Evolutionary conservation across 495 filamentous ascomycete species (phyloP), one percentile per base, ranked within the genome.

Genomic region (Astrothelium subdiscretum): DNA sequence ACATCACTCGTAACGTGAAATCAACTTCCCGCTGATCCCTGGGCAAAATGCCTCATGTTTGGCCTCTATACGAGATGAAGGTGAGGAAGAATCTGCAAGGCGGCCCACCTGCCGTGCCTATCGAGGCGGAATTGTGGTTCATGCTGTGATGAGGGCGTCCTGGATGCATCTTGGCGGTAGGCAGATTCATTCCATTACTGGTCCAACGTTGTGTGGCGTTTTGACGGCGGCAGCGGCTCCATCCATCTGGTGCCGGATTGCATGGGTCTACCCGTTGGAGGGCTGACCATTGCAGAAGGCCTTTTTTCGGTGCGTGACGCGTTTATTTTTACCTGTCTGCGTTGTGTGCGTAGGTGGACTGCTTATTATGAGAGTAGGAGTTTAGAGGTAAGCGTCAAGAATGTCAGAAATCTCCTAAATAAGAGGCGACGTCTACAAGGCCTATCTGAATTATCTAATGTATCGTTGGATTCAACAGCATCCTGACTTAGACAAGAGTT

Each of bases 1-100:
- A 54, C 48, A 54, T 54, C 48, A 54, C 48, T 54, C 48, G 48
- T 54, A 54, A 54, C 22, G 48, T 54, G 48, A 54, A 54, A 54
- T 26, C 22, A 54, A 26, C 12, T 8, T 29, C 48, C 48, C 48
- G 48, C 48, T 4, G 48, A 54, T 54, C 48, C 3, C n/a, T 11
- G n/a, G 48, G 6, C 48, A 54, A 54, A 54, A 54, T 54, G 22
- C 48, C 48, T 12, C 48, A 26, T 8, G 12, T 29, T 11, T 12
- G 5, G 22, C 48, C 24, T 26, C 48, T 54, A 10, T 48, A n/a
- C 43, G 22, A 54, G 48, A 54, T 54, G 48, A 29, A 54, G 48
- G 8, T 12, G 20, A 11, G 48, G 48, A 5, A 8, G 20, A 8
- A 10, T 3, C 48, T 54, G 48, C 48, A 54, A 29, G 48, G 48